These are phyloP conservation scores for Xerophyta viscosa DNA, from an alignment of 106 monocot genomes.

Conservation along the genomic window DNA sequence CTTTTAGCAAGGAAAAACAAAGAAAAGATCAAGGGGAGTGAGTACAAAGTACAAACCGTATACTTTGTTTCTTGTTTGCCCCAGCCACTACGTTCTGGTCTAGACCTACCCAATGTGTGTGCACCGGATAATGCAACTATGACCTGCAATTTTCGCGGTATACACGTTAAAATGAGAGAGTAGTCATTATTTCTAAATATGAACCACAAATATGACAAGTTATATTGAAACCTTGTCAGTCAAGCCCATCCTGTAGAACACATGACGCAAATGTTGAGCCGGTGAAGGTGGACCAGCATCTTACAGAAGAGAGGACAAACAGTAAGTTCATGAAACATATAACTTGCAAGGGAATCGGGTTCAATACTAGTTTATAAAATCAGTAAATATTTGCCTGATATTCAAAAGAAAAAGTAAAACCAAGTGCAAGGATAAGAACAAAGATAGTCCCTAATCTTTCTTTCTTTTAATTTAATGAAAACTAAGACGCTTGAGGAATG, in stretches of 20 bases:
- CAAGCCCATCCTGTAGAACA: conserved; percentile 98
- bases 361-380: too few relatives aligned
- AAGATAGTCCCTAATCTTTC: too few relatives aligned
- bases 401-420: too few relatives aligned
- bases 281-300: conserved; percentile 94
- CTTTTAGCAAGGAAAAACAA: background rate
- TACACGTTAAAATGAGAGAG: background rate
- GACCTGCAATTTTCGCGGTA: conserved; percentile 31
- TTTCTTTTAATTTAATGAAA: too few relatives aligned
- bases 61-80: conserved; percentile 98
- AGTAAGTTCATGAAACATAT: background rate
- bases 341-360: background rate
- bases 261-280: conserved; percentile 78
- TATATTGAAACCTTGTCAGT: conserved; percentile 60
- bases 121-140: conserved; percentile 97
- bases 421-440: too few relatives aligned
- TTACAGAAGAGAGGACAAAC: conserved; percentile 12
- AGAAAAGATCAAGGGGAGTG: background rate
- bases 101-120: conserved; percentile 92
- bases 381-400: too few relatives aligned
- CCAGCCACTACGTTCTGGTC: conserved; percentile 99
- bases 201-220: conserved; percentile 1
- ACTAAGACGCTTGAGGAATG: background rate
- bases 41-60: conserved; percentile 45
- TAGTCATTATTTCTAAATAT: background rate